Evolutionary conservation across 1,139 yeast species (phyloP), one percentile per base, ranked within the genome.

Genomic region (Blastobotrys apis): DNA sequence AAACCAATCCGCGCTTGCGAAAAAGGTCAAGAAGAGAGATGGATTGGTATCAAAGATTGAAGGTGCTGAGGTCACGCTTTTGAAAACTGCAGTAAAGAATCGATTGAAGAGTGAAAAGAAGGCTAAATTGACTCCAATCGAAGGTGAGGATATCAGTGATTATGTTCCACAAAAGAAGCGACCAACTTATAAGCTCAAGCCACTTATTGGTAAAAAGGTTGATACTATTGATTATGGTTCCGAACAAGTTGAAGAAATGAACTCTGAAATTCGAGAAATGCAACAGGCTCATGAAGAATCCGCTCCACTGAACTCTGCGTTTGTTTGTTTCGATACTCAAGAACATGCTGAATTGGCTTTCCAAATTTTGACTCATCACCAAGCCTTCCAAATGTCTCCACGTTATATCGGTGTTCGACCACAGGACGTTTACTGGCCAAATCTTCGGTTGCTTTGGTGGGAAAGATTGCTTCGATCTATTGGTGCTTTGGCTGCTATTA

Each of bases 291-390:
- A 70, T 55, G 67, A 69, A 41, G 63, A 71, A 16, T 66, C 70
- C 47, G 60, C 68, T 27, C 69, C 74, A 17, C 60, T 65, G 38
- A 66, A 66, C 47, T 84, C 96, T 31, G 95, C 84, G 16, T 88
- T 92, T 61, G 74, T 90, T 42, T 92, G 85, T 62, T 92, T 92
- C 64, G 80, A 84, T 45, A 77, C 88, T 47, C 97, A 88, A 65
- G 80, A 83, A 59, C 86, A 86, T 57, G 86, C 94, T 33, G 96
- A 90, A 66, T 72, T 81, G 53, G 97, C 97, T n/a, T 80, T 73
- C 61, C 97, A 90, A 67, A 78, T 85, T 22, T 53, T 70, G 23
- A 78, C 87, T 10, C 81, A 77, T 65, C 83, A 83, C 59, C 66
- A 68, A 15, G 85, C 88, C 3, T 69, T 84, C 43, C 78, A 76